Percentiles rank a stretch among this genome's conserved stretches.
phyloP scores from a whole-genome alignment of 2,329 filamentous ascomycete genomes.

The Gremmenia infestans region DNA sequence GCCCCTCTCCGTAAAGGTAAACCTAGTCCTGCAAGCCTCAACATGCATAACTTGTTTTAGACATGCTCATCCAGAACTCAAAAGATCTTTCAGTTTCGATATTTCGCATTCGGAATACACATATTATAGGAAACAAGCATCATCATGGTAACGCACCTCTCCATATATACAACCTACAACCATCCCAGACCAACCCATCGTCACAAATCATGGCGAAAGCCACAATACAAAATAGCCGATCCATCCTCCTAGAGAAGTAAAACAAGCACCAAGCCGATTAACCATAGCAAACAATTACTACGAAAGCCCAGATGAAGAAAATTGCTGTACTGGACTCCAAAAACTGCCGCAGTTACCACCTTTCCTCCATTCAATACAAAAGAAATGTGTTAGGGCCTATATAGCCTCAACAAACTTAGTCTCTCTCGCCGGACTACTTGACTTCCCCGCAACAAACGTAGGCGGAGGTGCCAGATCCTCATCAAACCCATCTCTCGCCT shows the following conservation, averaged over 20 bases:
- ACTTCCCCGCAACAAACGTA: conserved; percentile 30
- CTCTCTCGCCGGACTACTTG: conserved; percentile 50
- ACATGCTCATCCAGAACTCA: too few species aligned
- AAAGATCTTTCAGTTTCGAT: too few species aligned
- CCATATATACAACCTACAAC: neutral
- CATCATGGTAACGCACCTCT: too few species aligned
- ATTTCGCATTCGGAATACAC: too few species aligned
- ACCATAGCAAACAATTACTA: neutral
- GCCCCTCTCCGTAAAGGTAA: too few species aligned
- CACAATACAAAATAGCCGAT: too few species aligned
- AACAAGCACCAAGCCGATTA: neutral
- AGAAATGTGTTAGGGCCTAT: conserved; percentile 9
- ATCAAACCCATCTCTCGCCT: conserved; percentile 41
- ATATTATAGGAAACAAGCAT: too few species aligned
- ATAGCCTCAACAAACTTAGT: conserved; percentile 58
- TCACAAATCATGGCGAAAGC: too few species aligned
- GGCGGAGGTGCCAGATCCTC: conserved; percentile 37
- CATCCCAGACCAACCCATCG: neutral
- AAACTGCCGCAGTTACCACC: neutral
- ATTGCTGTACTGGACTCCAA: neutral
- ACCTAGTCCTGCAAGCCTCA: too few species aligned
- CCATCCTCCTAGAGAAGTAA: neutral
- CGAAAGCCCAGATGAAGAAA: neutral
- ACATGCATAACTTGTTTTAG: too few species aligned
- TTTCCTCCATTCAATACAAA: neutral